Evolutionary conservation across 805 yeast species (phyloP).

Genomic region (Ogataea degrootiae): DNA sequence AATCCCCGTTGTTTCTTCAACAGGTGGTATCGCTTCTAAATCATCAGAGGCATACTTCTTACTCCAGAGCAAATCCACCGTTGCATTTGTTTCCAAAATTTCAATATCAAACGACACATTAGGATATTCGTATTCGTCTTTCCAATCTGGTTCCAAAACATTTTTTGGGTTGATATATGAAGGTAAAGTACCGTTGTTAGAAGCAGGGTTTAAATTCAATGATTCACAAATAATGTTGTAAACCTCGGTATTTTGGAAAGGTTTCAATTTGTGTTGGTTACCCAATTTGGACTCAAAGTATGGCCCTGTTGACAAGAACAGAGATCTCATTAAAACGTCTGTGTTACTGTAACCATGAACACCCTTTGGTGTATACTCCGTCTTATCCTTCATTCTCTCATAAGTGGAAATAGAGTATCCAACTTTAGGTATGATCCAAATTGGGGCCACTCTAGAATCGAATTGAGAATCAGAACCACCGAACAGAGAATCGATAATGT

Average conservation of each 20-base stretch:
- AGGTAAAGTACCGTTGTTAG: slow-evolving; percentile 52
- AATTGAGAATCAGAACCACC: slow-evolving; percentile 42
- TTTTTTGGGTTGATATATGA: slow-evolving; percentile 26
- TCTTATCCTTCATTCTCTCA: slow-evolving; percentile 45
- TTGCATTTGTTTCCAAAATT: slow-evolving; percentile 40
- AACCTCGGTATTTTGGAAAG: slow-evolving; percentile 69
- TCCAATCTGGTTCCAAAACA: slow-evolving; percentile 40
- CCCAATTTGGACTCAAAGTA: slow-evolving; percentile 43
- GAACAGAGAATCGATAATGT: slow-evolving; percentile 52
- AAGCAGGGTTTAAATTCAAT: slow-evolving; percentile 45
- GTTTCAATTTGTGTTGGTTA: slow-evolving; percentile 39
- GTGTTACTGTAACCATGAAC: slow-evolving; percentile 83
- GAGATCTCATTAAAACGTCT: slow-evolving; percentile 75
- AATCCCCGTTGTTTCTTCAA: slow-evolving; percentile 3
- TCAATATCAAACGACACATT: slow-evolving; percentile 41
- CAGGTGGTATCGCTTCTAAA: slow-evolving; percentile 4
- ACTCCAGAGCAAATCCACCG: slow-evolving; percentile 44
- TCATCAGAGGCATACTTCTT: neutral
- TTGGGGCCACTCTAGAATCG: slow-evolving; percentile 68
- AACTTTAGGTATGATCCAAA: slow-evolving; percentile 79
- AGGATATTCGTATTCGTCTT: slow-evolving; percentile 44
- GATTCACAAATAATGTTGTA: slow-evolving; percentile 73
- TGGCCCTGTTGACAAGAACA: slow-evolving; percentile 80
- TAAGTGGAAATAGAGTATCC: slow-evolving; percentile 74
- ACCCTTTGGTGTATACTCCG: slow-evolving; percentile 60